A percentile compares a stretch with the other conserved stretches of the same genome.
Evolutionary conservation across 352 stramenopile genomes (phyloP).

Genomic region (Phytopythium chamaehyphon): DNA sequence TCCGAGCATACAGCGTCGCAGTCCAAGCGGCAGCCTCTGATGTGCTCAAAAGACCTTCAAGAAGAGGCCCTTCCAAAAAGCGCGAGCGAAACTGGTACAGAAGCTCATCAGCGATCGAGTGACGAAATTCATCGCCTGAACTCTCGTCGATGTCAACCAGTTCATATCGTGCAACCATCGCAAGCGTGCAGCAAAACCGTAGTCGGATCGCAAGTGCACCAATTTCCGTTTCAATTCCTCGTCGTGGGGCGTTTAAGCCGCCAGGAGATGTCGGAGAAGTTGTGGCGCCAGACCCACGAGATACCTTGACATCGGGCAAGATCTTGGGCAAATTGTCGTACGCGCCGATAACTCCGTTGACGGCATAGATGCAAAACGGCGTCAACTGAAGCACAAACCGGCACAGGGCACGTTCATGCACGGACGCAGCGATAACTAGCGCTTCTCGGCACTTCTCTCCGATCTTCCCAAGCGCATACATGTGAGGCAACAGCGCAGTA

Average conservation of each 20-base stretch:
- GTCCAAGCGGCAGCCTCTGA: constrained; percentile 64
- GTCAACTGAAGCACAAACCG: constrained; percentile 84
- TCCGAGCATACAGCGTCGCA: constrained; percentile 65
- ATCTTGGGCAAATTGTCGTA: constrained; percentile 79
- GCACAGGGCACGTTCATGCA: constrained; percentile 73
- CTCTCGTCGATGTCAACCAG: constrained; percentile 46
- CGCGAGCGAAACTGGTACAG: constrained; percentile 63
- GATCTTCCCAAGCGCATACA: constrained; percentile 77
- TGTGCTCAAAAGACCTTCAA: constrained; percentile 65
- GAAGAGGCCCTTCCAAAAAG: constrained; percentile 64
- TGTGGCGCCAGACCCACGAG: constrained; percentile 4
- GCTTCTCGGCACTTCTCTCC: constrained; percentile 83
- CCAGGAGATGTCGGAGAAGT: constrained; percentile 11
- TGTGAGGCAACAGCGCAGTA: constrained; percentile 77
- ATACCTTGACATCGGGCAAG: constrained; percentile 21
- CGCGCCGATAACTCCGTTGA: constrained; percentile 79
- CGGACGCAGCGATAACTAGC: constrained; percentile 69
- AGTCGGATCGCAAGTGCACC: constrained; percentile 54
- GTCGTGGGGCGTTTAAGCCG: background rate
- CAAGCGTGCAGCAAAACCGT: constrained; percentile 82
- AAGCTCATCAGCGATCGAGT: constrained; percentile 75
- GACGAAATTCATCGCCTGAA: constrained; percentile 25
- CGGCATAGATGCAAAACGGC: constrained; percentile 84
- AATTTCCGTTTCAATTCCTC: constrained; percentile 41
- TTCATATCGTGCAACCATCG: constrained; percentile 78